Evolutionary conservation across 2,329 filamentous ascomycete species (phyloP), one percentile per base, ranked within the genome.

Genomic region (Pseudonectria foliicola): DNA sequence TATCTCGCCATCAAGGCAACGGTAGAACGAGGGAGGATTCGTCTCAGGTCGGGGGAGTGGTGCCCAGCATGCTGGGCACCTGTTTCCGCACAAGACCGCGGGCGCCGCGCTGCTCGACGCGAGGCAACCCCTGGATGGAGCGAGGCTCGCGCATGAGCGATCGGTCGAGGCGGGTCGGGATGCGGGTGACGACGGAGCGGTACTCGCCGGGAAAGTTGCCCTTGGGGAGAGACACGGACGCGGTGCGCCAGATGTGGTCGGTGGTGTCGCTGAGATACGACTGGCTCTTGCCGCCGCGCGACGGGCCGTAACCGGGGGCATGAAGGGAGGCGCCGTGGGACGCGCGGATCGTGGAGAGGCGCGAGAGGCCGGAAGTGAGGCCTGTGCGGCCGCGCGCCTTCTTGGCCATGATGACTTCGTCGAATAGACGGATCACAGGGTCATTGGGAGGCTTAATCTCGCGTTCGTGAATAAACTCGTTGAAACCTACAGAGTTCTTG

Each of bases 61-160:
- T 61, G 25, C 65, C 65, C 27, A 68, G 46, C 64, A 68, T 67
- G 43, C 62, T 67, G 13, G 65, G 62, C 15, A 78, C 74, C 49
- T 77, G 73, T 53, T 78, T 78, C 44, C 74, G 59, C 34, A 71
- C 51, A 31, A 78, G 59, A 18, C 70, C 69, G 26, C 65, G 64
- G 7, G 62, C 62, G 23, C 68, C 59, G n/a, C 67, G 65, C 37
- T 69, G 67, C 39, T 75, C 72, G 13, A 72, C 68, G 24, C 75
- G 66, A 15, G 88, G 88, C n/a, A 88, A 80, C 25, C 89, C 89
- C 57, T 94, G 87, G 26, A 95, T 90, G 43, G 85, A 80, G 38
- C 89, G 76, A 21, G 89, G 89, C 61, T 95, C 89, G 57, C 87
- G 86, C 87, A 96, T 95, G 30, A 95, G 68, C 11, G 79, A 75